phyloP scores from a whole-genome alignment of 441 rosid genomes.

The Erysimum pusillum region DNA sequence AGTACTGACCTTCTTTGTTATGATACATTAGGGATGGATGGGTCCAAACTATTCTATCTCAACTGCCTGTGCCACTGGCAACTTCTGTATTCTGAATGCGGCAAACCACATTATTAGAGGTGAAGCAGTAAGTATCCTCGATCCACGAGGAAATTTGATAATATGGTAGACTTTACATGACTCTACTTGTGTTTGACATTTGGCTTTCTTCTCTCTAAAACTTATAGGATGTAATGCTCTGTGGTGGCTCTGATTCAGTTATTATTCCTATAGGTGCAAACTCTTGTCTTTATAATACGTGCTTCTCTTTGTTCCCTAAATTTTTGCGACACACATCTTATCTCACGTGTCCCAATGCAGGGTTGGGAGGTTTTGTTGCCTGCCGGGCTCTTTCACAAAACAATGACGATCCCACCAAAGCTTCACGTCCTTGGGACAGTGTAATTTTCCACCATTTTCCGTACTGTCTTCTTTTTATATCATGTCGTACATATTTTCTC shows the following conservation, averaged over 20 bases:
- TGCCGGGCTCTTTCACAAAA: conserved; percentile 91
- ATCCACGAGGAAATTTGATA: conserved; percentile 9
- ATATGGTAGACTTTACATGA: conserved; percentile 28
- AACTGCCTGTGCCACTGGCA: conserved; percentile 96
- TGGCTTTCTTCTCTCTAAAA: conserved; percentile 47
- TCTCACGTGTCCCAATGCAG: conserved; percentile 54
- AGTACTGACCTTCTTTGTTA: conserved; percentile 29
- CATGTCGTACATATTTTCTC: no score
- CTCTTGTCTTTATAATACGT: no score
- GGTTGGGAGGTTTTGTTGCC: conserved; percentile 96
- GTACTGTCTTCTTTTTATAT: background rate
- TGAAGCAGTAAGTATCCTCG: conserved; percentile 86
- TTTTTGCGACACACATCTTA: no score
- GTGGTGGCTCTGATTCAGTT: conserved; percentile 97
- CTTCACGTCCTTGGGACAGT: conserved; percentile 97
- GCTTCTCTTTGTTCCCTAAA: conserved; percentile 37
- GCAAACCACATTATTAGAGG: conserved; percentile 94
- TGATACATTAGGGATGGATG: conserved; percentile 88
- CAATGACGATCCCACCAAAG: conserved; percentile 88
- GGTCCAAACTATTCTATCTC: conserved; percentile 98
- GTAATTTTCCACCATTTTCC: conserved; percentile 51
- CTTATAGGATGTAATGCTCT: conserved; percentile 97
- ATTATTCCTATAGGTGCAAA: conserved; percentile 87
- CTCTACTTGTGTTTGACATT: conserved; percentile 26
- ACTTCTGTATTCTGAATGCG: conserved; percentile 89